Evolutionary conservation across 306 rosid species (phyloP).

Genomic region (Sicyos baderoa): DNA sequence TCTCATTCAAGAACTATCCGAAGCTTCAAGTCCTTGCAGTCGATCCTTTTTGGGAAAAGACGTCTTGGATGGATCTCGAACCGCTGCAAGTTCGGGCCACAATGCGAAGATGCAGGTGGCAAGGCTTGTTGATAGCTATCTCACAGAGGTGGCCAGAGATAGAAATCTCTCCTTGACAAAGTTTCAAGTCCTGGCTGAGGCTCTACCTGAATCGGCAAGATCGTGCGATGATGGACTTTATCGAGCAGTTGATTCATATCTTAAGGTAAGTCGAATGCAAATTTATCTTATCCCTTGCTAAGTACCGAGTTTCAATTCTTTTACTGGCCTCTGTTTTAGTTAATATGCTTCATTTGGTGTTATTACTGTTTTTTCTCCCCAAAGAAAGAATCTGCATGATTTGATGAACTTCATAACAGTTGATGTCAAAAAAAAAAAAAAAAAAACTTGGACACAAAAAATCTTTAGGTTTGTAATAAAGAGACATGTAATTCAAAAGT

Average conservation of each 20-base stretch:
- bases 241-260: slow-evolving; percentile 92
- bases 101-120: slow-evolving; percentile 91
- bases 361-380: neutral
- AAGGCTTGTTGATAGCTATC: slow-evolving; percentile 95
- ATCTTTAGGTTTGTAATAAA: neutral
- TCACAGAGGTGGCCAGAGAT: slow-evolving; percentile 89
- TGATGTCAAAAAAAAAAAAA: neutral
- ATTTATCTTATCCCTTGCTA: neutral
- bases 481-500: neutral
- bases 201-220: slow-evolving; percentile 92
- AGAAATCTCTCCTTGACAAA: slow-evolving; percentile 84
- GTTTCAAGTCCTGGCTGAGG: slow-evolving; percentile 96
- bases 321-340: neutral
- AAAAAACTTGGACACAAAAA: neutral
- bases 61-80: slow-evolving; percentile 28
- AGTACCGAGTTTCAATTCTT: neutral
- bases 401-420: slow-evolving; percentile 3
- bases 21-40: slow-evolving; percentile 55
- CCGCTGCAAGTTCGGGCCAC: slow-evolving; percentile 24
- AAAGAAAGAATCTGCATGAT: neutral
- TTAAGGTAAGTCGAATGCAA: slow-evolving; percentile 45
- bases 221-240: slow-evolving; percentile 95
- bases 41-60: slow-evolving; percentile 48
- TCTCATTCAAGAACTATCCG: slow-evolving; percentile 80
- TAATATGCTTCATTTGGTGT: neutral